Base-by-base conservation (phyloP, 1,284 basidiomycete species). In the Somion occarium region DNA sequence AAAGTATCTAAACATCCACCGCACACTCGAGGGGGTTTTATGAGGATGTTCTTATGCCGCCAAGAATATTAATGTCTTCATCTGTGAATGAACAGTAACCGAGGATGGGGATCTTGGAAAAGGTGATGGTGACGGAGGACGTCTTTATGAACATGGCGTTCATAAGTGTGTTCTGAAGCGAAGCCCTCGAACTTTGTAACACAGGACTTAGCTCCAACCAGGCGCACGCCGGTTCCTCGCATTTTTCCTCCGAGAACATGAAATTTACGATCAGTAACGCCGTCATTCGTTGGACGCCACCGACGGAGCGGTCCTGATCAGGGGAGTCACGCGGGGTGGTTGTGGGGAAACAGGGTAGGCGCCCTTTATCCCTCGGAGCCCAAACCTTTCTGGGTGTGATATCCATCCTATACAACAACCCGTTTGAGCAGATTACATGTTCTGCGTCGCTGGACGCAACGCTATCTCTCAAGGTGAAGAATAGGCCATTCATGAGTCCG, bases 201-300 rank as follows among this genome's bases (percentile, higher is more conserved):
- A 43, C 42, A 43, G 42, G 42, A 43, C 19, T 22, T 34, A 22
- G 5, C 42, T 43, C 42, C 42, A 43, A 43, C 24, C n/a, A 43
- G 15, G 23, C 42, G 42, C 42, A 23, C 42, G 5, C 5, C 42
- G 7, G 13, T 9, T 5, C 19, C 5, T 23, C 42, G 42, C 42
- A 43, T 22, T 41, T 43, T 23, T 19, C 11, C 15, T 23, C 24
- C 42, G 42, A 43, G 23, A 43, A 43, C 3, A 3, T 22, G 5
- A 22, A 22, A 43, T 43, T 22, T 23, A 23, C 11, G 20, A 23
- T 43, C 42, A 23, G 13, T 43, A 3, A n/a, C 42, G 42, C n/a
- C 42, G 23, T 22, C n/a, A 3, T 43, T 24, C 19, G 24, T 43
- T 43, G 42, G 42, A 43, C 42, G 42, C 42, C 42, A 43, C 42